Percentiles rank a stretch among this genome's conserved stretches.
These are phyloP conservation scores for Fusarium nurragi DNA, from an alignment of 2,329 filamentous ascomycete species.

Conservation along the genomic window DNA sequence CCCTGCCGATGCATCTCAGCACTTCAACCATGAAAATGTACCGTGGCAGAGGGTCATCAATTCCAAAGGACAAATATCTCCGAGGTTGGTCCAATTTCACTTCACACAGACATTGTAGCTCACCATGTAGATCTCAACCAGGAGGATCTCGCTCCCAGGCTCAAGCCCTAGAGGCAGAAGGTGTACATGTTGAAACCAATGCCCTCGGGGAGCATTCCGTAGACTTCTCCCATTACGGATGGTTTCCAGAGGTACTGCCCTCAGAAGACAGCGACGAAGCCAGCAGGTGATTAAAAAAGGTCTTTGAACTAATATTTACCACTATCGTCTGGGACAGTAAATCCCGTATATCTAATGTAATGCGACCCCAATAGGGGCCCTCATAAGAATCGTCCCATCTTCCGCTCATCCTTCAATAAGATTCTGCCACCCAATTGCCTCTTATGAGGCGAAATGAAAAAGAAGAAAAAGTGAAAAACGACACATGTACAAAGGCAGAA, in stretches of 20 bases:
- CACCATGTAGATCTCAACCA: conserved; percentile 56
- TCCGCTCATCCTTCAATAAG: conserved; percentile 39
- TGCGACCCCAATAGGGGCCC: conserved; percentile 34
- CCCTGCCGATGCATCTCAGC: conserved; percentile 60
- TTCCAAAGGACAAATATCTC: conserved; percentile 84
- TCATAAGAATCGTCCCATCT: conserved; percentile 45
- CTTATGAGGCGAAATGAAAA: conserved; percentile 27
- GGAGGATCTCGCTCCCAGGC: conserved; percentile 62
- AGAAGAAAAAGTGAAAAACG: conserved; percentile 25
- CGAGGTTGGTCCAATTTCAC: conserved; percentile 63
- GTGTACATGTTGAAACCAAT: conserved; percentile 59
- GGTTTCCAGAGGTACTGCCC: conserved; percentile 63
- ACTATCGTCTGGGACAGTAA: conserved; percentile 36
- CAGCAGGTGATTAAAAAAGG: conserved; percentile 12
- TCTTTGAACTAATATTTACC: conserved; percentile 45
- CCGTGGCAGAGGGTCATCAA: conserved; percentile 97
- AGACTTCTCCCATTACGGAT: conserved; percentile 62
- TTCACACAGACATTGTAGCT: background rate
- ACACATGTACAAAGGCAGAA: conserved; percentile 29
- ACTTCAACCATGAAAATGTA: conserved; percentile 80
- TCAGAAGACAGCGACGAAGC: conserved; percentile 50
- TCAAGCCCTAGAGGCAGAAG: conserved; percentile 59
- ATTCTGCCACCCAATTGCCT: conserved; percentile 26
- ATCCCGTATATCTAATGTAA: conserved; percentile 43
- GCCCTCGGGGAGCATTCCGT: conserved; percentile 63